Evolutionary conservation across 2,329 filamentous ascomycete genomes (phyloP), one percentile per base, ranked within the genome.

Genomic region (Seiridium unicorne): DNA sequence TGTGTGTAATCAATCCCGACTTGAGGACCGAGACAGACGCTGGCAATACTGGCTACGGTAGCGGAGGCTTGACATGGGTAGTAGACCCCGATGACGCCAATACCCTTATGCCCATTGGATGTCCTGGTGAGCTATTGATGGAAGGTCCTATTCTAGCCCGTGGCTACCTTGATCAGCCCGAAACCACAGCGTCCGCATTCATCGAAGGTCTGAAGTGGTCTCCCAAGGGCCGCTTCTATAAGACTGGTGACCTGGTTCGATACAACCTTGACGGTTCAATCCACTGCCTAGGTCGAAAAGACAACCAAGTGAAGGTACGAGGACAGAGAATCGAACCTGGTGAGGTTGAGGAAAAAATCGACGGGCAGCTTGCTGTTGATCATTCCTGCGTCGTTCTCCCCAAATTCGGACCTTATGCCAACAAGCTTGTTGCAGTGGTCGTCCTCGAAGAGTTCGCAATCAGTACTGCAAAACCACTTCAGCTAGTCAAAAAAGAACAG

Each of bases 261-360:
- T 74, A 54, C 58, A 59, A 13, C 26, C 57, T 42, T 1, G 69
- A 73, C 44, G 76, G 75, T 18, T 55, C 65, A 0, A 55, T 79
- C 11, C 60, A 65, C 2, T 68, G 73, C 60, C 47, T 69, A 3
- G 72, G 74, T 5, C 72, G 76, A 4, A 71, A 74, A 9, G 75
- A 79, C 59, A 69, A 69, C 2, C 72, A 76, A 48, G 65, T 78
- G 61, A 79, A 79, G 62, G 61, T 79, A 0, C 68, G 73, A 2
- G 77, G 77, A 0, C 54, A 76, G 31, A 69, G 77, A 3, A 74
- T 81, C 13, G 79, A 83, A 11, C 65, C 82, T 0, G 65, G 67
- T 3, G 80, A 82, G 9, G 73, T 83, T 60, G 57, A 63, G 51
- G 54, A 57, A 42, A 57, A 47, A 18, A 40, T 57, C 10, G 54